Evolutionary conservation across 2,329 filamentous ascomycete genomes (phyloP).

Genomic region (Xylogone sp.): DNA sequence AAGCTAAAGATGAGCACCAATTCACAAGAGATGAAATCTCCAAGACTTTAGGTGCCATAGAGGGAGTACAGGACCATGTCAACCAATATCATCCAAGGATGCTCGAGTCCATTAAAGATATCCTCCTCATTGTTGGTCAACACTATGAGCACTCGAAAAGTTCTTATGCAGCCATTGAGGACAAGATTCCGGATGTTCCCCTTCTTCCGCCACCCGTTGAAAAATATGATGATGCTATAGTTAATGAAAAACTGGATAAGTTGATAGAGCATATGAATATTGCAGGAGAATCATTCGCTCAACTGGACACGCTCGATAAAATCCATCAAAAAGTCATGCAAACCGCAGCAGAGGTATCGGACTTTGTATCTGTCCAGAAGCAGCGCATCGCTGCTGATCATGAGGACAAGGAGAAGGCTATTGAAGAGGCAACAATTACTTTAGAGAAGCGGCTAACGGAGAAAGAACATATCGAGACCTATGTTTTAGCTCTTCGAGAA

Average conservation of each 20-base stretch:
- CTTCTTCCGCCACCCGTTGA: slow-evolving; percentile 48
- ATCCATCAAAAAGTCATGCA: slow-evolving; percentile 84
- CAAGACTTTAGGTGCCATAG: slow-evolving; percentile 68
- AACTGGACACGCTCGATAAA: slow-evolving; percentile 79
- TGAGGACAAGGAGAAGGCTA: slow-evolving; percentile 72
- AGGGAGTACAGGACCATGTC: slow-evolving; percentile 73
- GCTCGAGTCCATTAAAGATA: slow-evolving; percentile 78
- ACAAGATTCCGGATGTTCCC: slow-evolving; percentile 52
- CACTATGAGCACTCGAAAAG: slow-evolving; percentile 86
- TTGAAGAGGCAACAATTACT: slow-evolving; percentile 75
- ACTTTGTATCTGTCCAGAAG: slow-evolving; percentile 75
- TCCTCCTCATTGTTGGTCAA: slow-evolving; percentile 76
- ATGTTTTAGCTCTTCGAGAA: slow-evolving; percentile 44
- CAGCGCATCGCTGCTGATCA: slow-evolving; percentile 72
- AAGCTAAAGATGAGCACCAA: slow-evolving; percentile 75
- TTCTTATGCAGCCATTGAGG: slow-evolving; percentile 51
- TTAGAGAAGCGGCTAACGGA: slow-evolving; percentile 71
- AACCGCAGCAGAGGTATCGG: slow-evolving; percentile 78
- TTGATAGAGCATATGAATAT: slow-evolving; percentile 62
- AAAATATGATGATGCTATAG: slow-evolving; percentile 61
- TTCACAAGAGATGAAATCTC: slow-evolving; percentile 78
- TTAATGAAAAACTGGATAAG: slow-evolving; percentile 54
- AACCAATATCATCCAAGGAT: slow-evolving; percentile 86
- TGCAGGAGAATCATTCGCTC: slow-evolving; percentile 65
- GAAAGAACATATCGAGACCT: slow-evolving; percentile 57